Evolutionary conservation across 257 asterid species (phyloP).

Genomic region (Nemophila menziesii): DNA sequence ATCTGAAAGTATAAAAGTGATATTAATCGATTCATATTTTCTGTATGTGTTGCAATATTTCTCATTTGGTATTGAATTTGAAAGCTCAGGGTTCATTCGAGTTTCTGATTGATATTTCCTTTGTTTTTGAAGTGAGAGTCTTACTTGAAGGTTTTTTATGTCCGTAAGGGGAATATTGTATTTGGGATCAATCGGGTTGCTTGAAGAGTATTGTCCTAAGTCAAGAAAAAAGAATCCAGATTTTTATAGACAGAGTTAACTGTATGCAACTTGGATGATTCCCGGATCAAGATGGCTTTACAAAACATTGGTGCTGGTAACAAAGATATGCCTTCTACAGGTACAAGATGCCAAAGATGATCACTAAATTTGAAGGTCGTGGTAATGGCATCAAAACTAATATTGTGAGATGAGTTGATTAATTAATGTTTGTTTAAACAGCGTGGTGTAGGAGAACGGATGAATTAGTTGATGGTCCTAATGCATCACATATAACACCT

Average conservation of each 20-base stretch:
- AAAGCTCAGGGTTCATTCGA: too few species aligned
- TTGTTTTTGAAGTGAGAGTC: too few species aligned
- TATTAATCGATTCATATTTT: too few species aligned
- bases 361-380: conserved; percentile 77
- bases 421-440: conserved; percentile 25
- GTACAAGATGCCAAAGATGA: conserved; percentile 81
- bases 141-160: conserved; percentile 32
- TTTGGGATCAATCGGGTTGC: conserved; percentile 53
- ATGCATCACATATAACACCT: conserved; percentile 94
- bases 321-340: conserved; percentile 81
- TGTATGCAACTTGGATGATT: conserved; percentile 26
- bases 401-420: too few species aligned
- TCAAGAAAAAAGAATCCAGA: conserved; percentile 40
- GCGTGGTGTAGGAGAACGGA: conserved; percentile 99
- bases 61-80: too few species aligned
- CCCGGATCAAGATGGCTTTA: conserved; percentile 47
- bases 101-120: too few species aligned
- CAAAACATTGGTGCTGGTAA: conserved; percentile 79
- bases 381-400: conserved; percentile 88
- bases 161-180: conserved; percentile 51
- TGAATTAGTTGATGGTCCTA: conserved; percentile 98
- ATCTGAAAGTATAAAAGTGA: too few species aligned
- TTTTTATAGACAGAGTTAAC: conserved; percentile 17
- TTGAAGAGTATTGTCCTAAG: conserved; percentile 56
- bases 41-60: too few species aligned